Evolutionary conservation across 1,139 yeast species (phyloP).

Genomic region (Hansenula anomala): DNA sequence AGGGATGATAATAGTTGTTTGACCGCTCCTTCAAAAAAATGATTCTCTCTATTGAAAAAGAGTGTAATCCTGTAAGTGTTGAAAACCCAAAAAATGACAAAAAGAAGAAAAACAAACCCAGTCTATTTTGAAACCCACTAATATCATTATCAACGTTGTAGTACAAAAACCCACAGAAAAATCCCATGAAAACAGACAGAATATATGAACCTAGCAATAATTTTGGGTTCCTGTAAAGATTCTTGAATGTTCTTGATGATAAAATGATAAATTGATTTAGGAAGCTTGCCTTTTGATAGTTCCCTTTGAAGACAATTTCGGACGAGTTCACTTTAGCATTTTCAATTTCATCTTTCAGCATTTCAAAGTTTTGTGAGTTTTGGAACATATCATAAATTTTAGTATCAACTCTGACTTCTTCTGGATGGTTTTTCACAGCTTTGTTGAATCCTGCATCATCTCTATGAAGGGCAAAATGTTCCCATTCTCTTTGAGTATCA

Average conservation of each 20-base stretch:
- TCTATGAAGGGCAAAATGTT: constrained; percentile 80
- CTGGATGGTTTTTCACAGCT: constrained; percentile 13
- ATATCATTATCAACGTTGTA: constrained; percentile 82
- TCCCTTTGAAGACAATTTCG: constrained; percentile 31
- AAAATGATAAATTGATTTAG: constrained; percentile 61
- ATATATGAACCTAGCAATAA: constrained; percentile 77
- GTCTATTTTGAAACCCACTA: constrained; percentile 91
- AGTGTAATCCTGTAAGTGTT: constrained; percentile 83
- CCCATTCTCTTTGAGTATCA: constrained; percentile 81
- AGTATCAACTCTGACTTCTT: constrained; percentile 8
- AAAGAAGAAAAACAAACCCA: constrained; percentile 87
- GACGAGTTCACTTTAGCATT: constrained; percentile 26
- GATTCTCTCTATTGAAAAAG: constrained; percentile 83
- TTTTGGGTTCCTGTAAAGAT: constrained; percentile 87
- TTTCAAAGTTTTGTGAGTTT: constrained; percentile 45
- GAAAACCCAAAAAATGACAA: constrained; percentile 92
- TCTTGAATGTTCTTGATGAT: constrained; percentile 84
- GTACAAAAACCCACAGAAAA: constrained; percentile 82
- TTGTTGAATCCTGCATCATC: constrained; percentile 40
- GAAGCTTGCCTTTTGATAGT: constrained; percentile 49
- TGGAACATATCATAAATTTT: constrained; percentile 35
- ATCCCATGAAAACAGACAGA: constrained; percentile 69
- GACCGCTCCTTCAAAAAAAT: constrained; percentile 91
- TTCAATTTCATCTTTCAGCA: constrained; percentile 45
- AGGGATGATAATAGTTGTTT: constrained; percentile 85